Evolutionary conservation across 345 rosid genomes (phyloP).

Genomic region (Rhodamnia argentea): DNA sequence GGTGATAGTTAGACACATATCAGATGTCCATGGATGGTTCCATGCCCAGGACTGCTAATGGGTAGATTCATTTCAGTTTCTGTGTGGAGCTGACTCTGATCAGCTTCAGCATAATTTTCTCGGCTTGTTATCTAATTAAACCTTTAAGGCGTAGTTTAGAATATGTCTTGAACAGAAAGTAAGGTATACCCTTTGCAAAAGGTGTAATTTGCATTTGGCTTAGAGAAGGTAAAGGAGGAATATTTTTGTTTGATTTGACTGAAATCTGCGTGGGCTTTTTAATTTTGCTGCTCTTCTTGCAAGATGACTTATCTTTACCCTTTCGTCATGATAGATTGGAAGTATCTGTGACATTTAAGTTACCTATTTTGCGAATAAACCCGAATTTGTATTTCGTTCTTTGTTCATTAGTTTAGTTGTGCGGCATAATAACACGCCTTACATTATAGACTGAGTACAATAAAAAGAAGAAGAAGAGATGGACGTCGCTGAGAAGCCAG

Average conservation of each 20-base stretch:
- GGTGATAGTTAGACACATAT: not conserved
- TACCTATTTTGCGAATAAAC: not conserved
- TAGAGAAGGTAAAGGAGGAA: not conserved
- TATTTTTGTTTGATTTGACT: not conserved
- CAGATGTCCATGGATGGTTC: not conserved
- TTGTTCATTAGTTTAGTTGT: not conserved
- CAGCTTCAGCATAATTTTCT: not conserved
- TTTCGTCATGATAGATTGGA: not conserved
- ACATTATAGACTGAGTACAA: not conserved
- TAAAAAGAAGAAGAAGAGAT: conserved; percentile 4
- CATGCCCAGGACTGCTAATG: not conserved
- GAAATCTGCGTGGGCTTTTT: not conserved
- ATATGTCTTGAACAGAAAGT: not conserved
- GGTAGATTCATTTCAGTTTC: not conserved
- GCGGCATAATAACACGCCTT: not conserved
- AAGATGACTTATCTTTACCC: not conserved
- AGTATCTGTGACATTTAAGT: not conserved
- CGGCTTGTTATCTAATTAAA: not conserved
- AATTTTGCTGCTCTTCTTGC: not conserved
- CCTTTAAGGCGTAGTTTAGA: not conserved
- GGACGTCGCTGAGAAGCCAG: conserved; percentile 42
- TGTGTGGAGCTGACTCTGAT: not conserved
- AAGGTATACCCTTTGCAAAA: not conserved
- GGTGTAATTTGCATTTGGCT: not conserved
- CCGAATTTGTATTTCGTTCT: not conserved